A percentile compares a stretch with the other conserved stretches of the same genome.
Evolutionary conservation across 257 asterid species (phyloP).

Genomic region (Solanum tacnaense): DNA sequence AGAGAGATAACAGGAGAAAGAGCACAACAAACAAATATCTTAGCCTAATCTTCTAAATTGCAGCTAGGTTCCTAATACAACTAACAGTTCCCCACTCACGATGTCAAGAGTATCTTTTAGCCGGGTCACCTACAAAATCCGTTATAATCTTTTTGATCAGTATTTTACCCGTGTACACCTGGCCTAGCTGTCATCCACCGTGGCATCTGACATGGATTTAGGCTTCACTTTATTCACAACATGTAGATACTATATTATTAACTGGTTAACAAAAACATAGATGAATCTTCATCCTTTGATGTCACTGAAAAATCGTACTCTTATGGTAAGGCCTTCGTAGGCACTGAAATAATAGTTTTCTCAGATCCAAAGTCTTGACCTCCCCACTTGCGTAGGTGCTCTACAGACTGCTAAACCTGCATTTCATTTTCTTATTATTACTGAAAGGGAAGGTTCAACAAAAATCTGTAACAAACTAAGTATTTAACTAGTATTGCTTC

Average conservation of each 20-base stretch:
- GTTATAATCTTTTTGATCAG: no score
- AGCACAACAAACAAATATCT: background rate
- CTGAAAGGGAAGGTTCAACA: background rate
- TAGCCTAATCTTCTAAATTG: background rate
- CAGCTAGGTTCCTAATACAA: background rate
- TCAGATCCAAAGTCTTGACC: constrained; percentile 19
- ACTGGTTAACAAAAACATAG: no score
- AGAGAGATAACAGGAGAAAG: background rate
- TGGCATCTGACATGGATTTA: no score
- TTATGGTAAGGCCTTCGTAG: background rate
- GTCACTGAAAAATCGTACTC: no score
- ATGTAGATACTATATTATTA: background rate
- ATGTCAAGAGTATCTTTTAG: background rate
- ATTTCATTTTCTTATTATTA: background rate
- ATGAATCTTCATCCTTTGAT: no score
- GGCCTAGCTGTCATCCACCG: no score
- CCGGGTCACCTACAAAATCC: no score
- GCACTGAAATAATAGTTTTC: background rate
- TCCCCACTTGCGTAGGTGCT: constrained; percentile 61
- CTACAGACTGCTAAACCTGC: constrained; percentile 52
- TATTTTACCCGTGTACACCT: no score
- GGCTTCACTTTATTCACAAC: no score
- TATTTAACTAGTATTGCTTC: no score
- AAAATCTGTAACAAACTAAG: background rate
- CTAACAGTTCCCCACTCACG: background rate